Conservation (phyloP, 78 protist genomes). For the Isochrysis galbana region DNA sequence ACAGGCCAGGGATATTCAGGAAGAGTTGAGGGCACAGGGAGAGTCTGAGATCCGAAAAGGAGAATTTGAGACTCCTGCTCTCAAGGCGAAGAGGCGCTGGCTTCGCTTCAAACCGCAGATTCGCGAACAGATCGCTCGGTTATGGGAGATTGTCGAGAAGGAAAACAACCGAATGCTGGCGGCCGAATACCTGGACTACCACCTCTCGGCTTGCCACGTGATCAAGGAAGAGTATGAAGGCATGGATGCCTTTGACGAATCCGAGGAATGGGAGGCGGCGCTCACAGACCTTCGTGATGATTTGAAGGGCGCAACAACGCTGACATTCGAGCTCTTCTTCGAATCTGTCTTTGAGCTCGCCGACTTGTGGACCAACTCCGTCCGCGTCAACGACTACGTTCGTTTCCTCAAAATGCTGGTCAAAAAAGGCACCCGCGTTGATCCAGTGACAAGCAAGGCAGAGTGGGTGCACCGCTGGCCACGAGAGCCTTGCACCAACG, state of each 20-base stretch:
- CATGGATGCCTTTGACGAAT: not conserved
- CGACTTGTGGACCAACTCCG: not conserved
- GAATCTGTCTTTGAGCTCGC: not conserved
- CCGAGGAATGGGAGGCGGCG: not conserved
- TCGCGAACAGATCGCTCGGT: not conserved
- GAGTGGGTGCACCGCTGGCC: not conserved
- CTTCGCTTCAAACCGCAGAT: not conserved
- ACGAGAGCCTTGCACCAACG: not conserved
- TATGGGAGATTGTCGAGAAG: not conserved
- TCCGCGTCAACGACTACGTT: not conserved
- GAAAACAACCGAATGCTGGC: not conserved
- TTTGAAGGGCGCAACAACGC: not conserved
- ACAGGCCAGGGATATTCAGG: too few relatives aligned
- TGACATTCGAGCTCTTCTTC: not conserved
- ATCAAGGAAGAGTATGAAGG: not conserved
- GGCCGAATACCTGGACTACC: not conserved
- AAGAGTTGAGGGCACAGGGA: not conserved
- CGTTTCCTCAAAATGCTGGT: not conserved
- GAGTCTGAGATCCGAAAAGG: not conserved
- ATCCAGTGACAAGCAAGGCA: not conserved
- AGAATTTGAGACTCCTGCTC: not conserved
- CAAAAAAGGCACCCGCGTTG: not conserved
- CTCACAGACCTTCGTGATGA: not conserved
- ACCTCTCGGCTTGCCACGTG: not conserved
- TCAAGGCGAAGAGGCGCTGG: not conserved